These are phyloP conservation scores for Polygonum maritimum DNA, from an alignment of 148 eudicot species.

Conservation along the genomic window DNA sequence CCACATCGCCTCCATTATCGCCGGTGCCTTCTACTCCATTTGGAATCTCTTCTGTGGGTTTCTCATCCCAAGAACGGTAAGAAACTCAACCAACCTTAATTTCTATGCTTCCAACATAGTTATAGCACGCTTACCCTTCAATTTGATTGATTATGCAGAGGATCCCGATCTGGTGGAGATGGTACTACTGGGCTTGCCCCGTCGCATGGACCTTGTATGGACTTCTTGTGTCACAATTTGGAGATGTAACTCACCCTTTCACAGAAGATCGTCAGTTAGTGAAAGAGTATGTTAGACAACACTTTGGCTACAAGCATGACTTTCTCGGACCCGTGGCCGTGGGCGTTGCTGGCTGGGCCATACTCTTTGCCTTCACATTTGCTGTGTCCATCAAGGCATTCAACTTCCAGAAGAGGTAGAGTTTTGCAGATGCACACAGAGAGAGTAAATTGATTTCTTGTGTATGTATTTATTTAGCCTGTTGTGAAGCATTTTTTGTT, in stretches of 20 bases:
- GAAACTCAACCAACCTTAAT: background rate
- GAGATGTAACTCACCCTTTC: slow-evolving; percentile 23
- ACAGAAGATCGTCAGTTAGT: slow-evolving; percentile 16
- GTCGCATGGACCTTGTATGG: slow-evolving; percentile 68
- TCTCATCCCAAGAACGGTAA: slow-evolving; percentile 29
- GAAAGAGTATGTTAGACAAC: slow-evolving; percentile 23
- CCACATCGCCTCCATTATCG: slow-evolving; percentile 21
- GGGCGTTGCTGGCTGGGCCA: slow-evolving; percentile 26
- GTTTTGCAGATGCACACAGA: background rate
- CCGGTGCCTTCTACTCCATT: slow-evolving; percentile 22
- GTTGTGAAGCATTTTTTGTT: background rate
- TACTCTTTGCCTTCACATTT: slow-evolving; percentile 47
- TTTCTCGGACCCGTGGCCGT: slow-evolving; percentile 42
- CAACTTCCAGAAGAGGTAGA: slow-evolving; percentile 65
- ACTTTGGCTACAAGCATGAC: slow-evolving; percentile 53
- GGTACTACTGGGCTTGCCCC: slow-evolving; percentile 63
- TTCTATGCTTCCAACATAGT: too few species aligned
- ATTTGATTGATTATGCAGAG: background rate
- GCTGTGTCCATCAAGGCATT: slow-evolving; percentile 51
- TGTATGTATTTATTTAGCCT: background rate
- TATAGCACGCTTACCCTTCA: too few species aligned
- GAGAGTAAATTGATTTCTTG: background rate
- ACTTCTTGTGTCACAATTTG: slow-evolving; percentile 53
- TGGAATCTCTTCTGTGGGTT: slow-evolving; percentile 44
- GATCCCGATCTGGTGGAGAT: slow-evolving; percentile 53